Conservation (phyloP, 768 basidiomycete genomes). For the Leccinum truebloodii region DNA sequence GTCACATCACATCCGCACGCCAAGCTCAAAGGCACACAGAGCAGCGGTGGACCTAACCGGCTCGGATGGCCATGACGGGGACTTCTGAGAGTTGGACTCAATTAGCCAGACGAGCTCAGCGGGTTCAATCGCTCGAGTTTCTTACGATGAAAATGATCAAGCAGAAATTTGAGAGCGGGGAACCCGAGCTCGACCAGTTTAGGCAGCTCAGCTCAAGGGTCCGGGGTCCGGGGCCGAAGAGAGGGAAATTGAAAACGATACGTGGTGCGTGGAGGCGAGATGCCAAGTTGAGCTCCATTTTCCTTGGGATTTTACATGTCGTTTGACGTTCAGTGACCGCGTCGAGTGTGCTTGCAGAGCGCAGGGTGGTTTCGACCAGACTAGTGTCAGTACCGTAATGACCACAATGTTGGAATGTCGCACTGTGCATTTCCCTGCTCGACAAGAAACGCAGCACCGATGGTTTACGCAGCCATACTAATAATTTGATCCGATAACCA, state of each 20-base stretch:
- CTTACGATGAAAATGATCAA: neutral
- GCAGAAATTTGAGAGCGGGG: neutral
- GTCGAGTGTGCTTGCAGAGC: neutral
- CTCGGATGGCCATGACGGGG: neutral
- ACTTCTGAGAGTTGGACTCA: neutral
- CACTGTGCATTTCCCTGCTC: neutral
- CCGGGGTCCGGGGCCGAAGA: neutral
- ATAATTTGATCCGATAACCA: neutral
- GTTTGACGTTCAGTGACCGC: neutral
- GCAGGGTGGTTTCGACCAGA: neutral
- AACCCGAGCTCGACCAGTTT: neutral
- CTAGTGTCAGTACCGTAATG: neutral
- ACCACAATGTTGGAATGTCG: neutral
- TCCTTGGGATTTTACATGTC: neutral
- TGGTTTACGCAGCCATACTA: neutral
- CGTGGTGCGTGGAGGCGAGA: neutral
- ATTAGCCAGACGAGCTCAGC: neutral
- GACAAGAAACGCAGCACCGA: neutral
- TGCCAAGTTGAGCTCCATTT: neutral
- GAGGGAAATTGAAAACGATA: neutral
- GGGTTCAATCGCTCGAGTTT: neutral
- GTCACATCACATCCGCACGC: neutral
- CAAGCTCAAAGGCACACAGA: constrained; percentile 12
- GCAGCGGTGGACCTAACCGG: neutral
- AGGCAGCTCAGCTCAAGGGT: neutral